Conservation (phyloP, 345 rosid species). For the Dipteronia dyeriana region DNA sequence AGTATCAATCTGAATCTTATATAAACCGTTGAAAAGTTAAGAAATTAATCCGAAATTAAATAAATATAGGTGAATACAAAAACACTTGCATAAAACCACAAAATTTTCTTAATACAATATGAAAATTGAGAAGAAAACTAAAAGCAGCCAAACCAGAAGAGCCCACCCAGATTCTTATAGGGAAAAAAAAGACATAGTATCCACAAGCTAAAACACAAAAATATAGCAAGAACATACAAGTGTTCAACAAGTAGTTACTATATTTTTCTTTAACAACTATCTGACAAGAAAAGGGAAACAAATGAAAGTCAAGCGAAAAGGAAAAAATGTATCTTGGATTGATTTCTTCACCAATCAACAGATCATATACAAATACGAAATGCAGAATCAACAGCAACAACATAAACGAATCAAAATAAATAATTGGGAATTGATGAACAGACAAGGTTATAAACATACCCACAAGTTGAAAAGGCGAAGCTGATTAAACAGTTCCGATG, state of each 20-base stretch:
- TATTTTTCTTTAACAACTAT: no score
- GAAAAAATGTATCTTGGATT: not conserved
- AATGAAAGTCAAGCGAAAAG: not conserved
- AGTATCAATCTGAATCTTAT: not conserved
- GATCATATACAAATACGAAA: not conserved
- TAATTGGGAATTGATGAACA: not conserved
- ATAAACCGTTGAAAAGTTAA: not conserved
- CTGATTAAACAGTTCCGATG: not conserved
- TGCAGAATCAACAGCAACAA: no score
- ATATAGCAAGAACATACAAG: not conserved
- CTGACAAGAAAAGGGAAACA: no score
- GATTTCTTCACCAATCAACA: not conserved
- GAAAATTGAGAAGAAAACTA: not conserved
- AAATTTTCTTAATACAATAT: not conserved
- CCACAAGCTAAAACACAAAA: not conserved
- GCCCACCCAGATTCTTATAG: not conserved
- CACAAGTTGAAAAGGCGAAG: not conserved
- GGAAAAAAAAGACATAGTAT: not conserved
- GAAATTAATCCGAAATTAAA: not conserved
- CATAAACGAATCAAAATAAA: not conserved
- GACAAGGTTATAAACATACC: constrained; percentile 7
- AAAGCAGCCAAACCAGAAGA: not conserved
- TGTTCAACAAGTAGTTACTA: not conserved
- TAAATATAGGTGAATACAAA: not conserved
- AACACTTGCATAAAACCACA: not conserved